Evolutionary conservation across 1,284 basidiomycete species (phyloP), one percentile per base, ranked within the genome.

Genomic region (Leccinum insigne): DNA sequence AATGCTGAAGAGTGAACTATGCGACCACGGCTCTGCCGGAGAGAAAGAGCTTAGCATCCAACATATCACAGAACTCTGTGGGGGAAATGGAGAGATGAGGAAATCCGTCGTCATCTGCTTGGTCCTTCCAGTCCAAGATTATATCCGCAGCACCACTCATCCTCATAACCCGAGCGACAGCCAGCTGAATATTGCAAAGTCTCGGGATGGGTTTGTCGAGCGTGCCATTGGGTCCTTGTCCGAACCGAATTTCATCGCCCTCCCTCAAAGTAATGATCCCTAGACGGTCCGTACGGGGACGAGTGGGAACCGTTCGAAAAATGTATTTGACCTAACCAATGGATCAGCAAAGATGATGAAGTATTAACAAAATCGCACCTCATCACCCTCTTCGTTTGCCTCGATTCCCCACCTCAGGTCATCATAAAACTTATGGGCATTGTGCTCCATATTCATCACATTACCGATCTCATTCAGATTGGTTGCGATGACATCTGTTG

Each of bases 111-210:
- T 62, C 52, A 32, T 62, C 56, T 7, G 54, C 64, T 8, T 38
- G 14, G 10, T 60, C 67, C 66, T 68, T 65, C 66, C 58, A 68
- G 26, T 61, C 9, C 52, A 61, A n/a, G 18, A 38, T 44, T 6
- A 68, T 13, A 58, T 66, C 66, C n/a, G 63, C 57, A 40, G 57
- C 57, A 56, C 35, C 57, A 65, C 66, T 66, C 63, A 60, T 47
- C 66, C 7, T 68, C 62, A 68, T 5, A 29, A 65, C 38, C 14
- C 49, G 40, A 56, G 66, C 66, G 29, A 65, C 40, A 40, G 66
- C 66, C 13, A 68, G 23, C 47, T 23, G 47, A 14, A 66, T 40
- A 23, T 68, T 65, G 14, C 62, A 66, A 4, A 66, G 23, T 5
- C 2, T 47, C 23, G 66, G 35, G 21, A 13, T 40, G 29, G 66